Conservation (phyloP, 208 protist species). For the Crithidia mellificae region DNA sequence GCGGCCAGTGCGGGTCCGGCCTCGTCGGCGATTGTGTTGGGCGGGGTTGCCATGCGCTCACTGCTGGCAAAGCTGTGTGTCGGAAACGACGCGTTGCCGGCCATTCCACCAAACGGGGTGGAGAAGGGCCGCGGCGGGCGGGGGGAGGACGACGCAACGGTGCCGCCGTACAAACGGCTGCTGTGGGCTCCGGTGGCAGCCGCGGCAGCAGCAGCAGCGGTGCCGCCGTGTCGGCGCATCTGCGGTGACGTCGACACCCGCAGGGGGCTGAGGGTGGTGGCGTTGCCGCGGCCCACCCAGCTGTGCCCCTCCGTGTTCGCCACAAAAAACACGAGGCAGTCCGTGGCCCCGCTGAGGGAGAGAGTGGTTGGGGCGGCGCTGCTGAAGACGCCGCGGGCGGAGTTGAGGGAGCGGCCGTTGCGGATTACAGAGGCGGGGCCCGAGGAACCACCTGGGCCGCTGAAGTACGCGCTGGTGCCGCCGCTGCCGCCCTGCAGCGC, state of each 20-base stretch:
- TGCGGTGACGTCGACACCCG: slow-evolving; percentile 16
- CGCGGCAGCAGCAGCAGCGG: neutral
- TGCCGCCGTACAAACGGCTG: neutral
- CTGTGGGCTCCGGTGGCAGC: neutral
- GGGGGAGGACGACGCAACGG: slow-evolving; percentile 3
- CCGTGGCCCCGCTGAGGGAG: slow-evolving; percentile 56
- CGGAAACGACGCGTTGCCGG: slow-evolving; percentile 14
- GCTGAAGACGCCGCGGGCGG: slow-evolving; percentile 2
- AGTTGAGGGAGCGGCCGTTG: slow-evolving; percentile 8
- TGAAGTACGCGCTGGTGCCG: neutral
- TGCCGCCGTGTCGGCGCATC: slow-evolving; percentile 6
- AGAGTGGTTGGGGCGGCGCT: slow-evolving; percentile 39
- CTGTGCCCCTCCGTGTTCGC: slow-evolving; percentile 22
- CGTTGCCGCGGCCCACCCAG: slow-evolving; percentile 38
- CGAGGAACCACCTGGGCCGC: neutral
- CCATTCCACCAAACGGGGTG: slow-evolving; percentile 1
- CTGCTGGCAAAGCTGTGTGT: slow-evolving; percentile 16
- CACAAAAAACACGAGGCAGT: slow-evolving; percentile 50
- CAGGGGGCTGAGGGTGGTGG: slow-evolving; percentile 23
- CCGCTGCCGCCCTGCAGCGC: slow-evolving; percentile 3
- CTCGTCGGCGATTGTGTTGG: slow-evolving; percentile 10
- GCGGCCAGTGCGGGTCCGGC: neutral
- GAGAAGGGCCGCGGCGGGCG: slow-evolving; percentile 18
- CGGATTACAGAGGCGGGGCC: neutral
- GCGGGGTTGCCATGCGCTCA: slow-evolving; percentile 17